phyloP scores from a whole-genome alignment of 306 rosid species.

The Rosa lucieae region DNA sequence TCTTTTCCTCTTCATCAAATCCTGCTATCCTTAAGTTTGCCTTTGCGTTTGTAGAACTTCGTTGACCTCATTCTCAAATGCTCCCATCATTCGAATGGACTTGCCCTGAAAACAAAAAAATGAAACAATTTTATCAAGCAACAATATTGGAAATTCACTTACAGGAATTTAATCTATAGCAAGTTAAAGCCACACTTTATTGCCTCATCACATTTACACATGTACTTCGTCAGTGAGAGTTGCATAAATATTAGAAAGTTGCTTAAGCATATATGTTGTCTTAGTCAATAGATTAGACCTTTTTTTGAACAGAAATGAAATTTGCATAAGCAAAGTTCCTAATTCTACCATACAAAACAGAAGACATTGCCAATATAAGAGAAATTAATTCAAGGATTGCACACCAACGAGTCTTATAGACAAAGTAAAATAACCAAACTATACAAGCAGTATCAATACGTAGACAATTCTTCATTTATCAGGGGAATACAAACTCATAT shows the following conservation, averaged over 20 bases:
- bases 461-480: background rate
- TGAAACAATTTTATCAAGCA: constrained; percentile 9
- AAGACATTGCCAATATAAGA: background rate
- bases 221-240: background rate
- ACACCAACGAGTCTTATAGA: background rate
- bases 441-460: background rate
- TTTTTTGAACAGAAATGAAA: background rate
- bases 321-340: background rate
- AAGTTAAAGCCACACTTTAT: background rate
- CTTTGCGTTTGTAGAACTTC: constrained; percentile 67
- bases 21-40: constrained; percentile 79
- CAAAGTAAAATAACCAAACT: background rate
- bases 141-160: background rate
- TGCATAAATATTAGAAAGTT: background rate
- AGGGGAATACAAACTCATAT: background rate
- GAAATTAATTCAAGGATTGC: background rate
- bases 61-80: constrained; percentile 66
- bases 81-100: constrained; percentile 94
- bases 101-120: constrained; percentile 48
- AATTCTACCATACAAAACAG: background rate
- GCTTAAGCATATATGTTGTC: background rate
- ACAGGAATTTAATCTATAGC: background rate
- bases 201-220: background rate
- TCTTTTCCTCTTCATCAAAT: constrained; percentile 86
- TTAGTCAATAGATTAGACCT: background rate